These are phyloP conservation scores for Vachellia pachyceras DNA, from an alignment of 306 rosid species.

Conservation along the genomic window DNA sequence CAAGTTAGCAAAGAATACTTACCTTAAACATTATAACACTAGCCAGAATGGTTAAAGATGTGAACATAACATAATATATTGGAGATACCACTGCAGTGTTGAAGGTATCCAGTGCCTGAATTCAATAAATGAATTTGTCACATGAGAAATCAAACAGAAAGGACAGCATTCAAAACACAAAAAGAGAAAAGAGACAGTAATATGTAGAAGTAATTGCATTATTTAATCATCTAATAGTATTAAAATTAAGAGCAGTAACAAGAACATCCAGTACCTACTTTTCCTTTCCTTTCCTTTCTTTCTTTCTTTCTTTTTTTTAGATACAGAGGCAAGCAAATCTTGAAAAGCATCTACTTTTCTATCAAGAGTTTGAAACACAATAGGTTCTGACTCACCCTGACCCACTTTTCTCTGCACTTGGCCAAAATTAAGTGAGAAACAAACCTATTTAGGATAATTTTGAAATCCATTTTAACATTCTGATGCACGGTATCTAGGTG, in stretches of 20 bases:
- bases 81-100: conserved; percentile 94
- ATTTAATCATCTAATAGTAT: neutral
- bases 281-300: too few species aligned
- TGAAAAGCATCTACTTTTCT: neutral
- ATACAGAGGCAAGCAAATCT: too few species aligned
- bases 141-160: conserved; percentile 22
- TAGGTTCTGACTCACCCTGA: conserved; percentile 17
- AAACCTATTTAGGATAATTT: neutral
- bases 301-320: too few species aligned
- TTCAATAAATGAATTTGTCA: conserved; percentile 35
- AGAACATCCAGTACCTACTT: neutral
- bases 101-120: conserved; percentile 89
- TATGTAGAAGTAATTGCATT: conserved; percentile 8
- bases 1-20: conserved; percentile 18
- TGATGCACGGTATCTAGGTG: neutral
- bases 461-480: conserved; percentile 23
- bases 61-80: conserved; percentile 87
- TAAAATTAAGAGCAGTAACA: neutral
- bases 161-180: conserved; percentile 9
- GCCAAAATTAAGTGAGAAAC: conserved; percentile 25
- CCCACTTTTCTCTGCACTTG: conserved; percentile 8
- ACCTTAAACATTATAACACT: conserved; percentile 94
- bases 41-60: conserved; percentile 83
- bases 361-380: neutral
- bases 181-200: neutral